Evolutionary conservation across 441 rosid genomes (phyloP), one percentile per base, ranked within the genome.

Genomic region (Bruguiera hainesii): DNA sequence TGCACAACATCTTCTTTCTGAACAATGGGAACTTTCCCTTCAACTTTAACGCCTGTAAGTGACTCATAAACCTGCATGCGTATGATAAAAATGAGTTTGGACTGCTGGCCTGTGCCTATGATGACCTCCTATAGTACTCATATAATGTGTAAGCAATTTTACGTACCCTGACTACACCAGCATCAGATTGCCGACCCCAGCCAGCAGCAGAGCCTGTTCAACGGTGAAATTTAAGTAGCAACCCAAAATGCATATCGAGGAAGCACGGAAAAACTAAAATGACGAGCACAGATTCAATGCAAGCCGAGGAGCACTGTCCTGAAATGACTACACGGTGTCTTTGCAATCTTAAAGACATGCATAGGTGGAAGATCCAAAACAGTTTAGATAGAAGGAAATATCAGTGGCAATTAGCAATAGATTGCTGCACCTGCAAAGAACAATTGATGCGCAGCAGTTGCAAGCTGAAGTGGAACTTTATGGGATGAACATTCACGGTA

Each of bases 171-270:
- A 94, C 97, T 30, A 94, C 97, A 67, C 92, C 97, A 72, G 97
- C 89, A 76, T 91, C 97, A 74, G 89, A 96, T 77, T 80, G 93
- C 70, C 93, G 83, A 69, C 99, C 98, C 97, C 97, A 94, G 48
- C 99, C 97, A 63, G 97, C 97, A 79, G 99, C 96, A 21, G 97
- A 94, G 66, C 99, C 97, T 94, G 87, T 57, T 67, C 70, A 42
- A 72, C 15, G 61, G 66, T 66, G 63, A 71, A 66, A 61, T 29
- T 20, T 10, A 39, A 78, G 56, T 39, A 62, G 64, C 55, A 61
- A 42, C 33, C 68, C 21, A 39, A 62, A 51, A 73, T 31, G 16
- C 33, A 30, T 26, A 64, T 29, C 13, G 49, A 50, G 56, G 33
- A 46, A 48, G 16, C 4, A 19, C 35, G 33, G 30, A 58, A 6